Base-by-base conservation (phyloP, 345 rosid genomes). In the Dipteronia sinensis region DNA sequence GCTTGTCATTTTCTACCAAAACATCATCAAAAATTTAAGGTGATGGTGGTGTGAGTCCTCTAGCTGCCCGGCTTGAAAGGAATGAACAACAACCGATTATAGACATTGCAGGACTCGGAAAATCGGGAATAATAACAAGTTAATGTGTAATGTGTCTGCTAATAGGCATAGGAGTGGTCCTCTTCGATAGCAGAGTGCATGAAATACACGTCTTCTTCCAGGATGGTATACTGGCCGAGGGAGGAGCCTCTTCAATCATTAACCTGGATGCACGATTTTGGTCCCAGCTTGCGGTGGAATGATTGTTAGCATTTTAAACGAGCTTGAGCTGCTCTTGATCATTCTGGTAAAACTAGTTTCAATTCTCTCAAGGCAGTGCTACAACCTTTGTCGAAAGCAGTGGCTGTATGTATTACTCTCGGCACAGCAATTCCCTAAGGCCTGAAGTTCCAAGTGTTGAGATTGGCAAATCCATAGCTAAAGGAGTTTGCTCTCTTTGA, bases 381-480 rank as follows among this genome's bases (percentile, higher is more conserved):
- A n/a, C n/a, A n/a, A n/a, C 79, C 22, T 31, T 78, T 79, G 53
- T 29, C 3, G 31, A 95, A 95, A 78, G 83, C 98, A 2, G 82
- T 85, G 65, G 92, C 98, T 7, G 98, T 97, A 56, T 90, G 94
- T 78, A 86, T 93, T 69, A 95, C 98, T 15, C 94, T 95, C 11
- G 97, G 98, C 11, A 93, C 95, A 98, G 98, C 4, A 93, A 92
- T 80, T 95, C 98, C 10, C 80, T 95, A 62, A 97, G 98, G 3
- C 98, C 98, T 1, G 98, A 95, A 87, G 98, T 98, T 69, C 98
- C 98, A 17, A 91, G 97, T 76, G 97, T 95, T 34, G 98, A 95
- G 85, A 93, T 95, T 75, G 98, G 98, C 64, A 87, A 93, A 0
- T 90, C 98, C 19, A 83, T 95, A 15, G 98, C 95, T 2, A 90